Base-by-base conservation (phyloP, 805 yeast genomes). In the Candida taoyuanica region DNA sequence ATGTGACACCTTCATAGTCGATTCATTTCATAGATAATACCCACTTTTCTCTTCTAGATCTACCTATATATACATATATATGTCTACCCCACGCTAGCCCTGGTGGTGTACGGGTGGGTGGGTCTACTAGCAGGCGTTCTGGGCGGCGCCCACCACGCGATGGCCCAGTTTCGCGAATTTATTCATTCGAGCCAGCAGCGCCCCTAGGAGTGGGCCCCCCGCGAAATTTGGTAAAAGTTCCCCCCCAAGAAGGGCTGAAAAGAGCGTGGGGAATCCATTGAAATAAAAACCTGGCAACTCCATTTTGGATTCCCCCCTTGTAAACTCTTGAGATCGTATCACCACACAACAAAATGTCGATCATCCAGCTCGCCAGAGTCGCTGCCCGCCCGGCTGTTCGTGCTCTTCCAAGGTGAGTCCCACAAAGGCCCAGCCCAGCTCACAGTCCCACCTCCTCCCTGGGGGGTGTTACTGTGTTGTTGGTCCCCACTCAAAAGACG, bases 1-100 rank as follows among this genome's bases (percentile, higher is more conserved):
- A 52, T 21, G 55, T 55, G 5, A 42, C 49, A 5, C 58, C 51
- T n/a, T n/a, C n/a, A n/a, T n/a, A n/a, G n/a, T n/a, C n/a, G n/a
- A n/a, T n/a, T n/a, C n/a, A n/a, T n/a, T n/a, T n/a, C n/a, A n/a
- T n/a, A n/a, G n/a, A n/a, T n/a, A n/a, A n/a, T n/a, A n/a, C n/a
- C n/a, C n/a, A n/a, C n/a, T n/a, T n/a, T n/a, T n/a, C 24, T 21
- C 24, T 21, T 8, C 24, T 11, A 21, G 11, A 11, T 21, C 24
- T 21, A 21, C 24, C 24, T 8, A 21, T 21, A 21, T 21, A 7
- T 21, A 21, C 24, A 21, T 21, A 21, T 11, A 21, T 21, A 21
- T 11, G 11, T 21, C 9, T 14, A 26, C 29, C 29, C 29, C 29
- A 26, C 29, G 29, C 29, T 7, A 14, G 13, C 7, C 16, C 16